A percentile compares a stretch with the other conserved stretches of the same genome.
Conservation (phyloP, 2,329 filamentous ascomycete genomes). For the Penicillium sumatraense region DNA sequence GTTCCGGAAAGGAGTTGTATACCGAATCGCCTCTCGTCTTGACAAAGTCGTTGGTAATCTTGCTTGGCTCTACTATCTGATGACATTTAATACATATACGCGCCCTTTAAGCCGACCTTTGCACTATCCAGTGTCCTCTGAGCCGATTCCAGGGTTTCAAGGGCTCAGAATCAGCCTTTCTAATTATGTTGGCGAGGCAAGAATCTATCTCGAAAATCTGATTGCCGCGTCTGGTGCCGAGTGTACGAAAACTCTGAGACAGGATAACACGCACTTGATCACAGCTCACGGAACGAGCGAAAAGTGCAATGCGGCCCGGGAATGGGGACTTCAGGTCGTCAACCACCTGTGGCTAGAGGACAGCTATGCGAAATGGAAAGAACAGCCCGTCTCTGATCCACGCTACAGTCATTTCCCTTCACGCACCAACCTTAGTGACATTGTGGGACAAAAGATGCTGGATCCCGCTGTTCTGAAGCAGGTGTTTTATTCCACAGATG, state of each 20-base stretch:
- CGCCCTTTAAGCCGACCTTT: conserved; percentile 80
- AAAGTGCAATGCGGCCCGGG: conserved; percentile 87
- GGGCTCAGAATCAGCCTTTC: conserved; percentile 82
- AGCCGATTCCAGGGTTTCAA: conserved; percentile 79
- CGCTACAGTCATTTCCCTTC: conserved; percentile 86
- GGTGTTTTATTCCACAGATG: conserved; percentile 59
- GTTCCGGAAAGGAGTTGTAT: conserved; percentile 80
- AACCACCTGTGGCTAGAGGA: conserved; percentile 99
- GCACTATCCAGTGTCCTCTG: conserved; percentile 82
- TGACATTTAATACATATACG: conserved; percentile 86
- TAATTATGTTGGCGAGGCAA: conserved; percentile 93
- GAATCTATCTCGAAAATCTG: conserved; percentile 90
- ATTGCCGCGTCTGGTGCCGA: conserved; percentile 81
- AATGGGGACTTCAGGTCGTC: conserved; percentile 88
- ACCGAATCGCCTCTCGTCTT: conserved; percentile 73
- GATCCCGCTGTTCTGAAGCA: conserved; percentile 75
- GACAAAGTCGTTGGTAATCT: conserved; percentile 89
- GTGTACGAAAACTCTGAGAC: conserved; percentile 93
- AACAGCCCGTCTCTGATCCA: conserved; percentile 71
- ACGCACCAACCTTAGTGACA: conserved; percentile 88
- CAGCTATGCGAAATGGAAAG: conserved; percentile 86
- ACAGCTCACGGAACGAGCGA: conserved; percentile 88
- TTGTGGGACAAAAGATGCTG: conserved; percentile 86
- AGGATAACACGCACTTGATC: conserved; percentile 93
- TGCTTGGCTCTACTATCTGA: conserved; percentile 90